Evolutionary conservation across 768 basidiomycete genomes (phyloP), one percentile per base, ranked within the genome.

Genomic region (Baorangia bicolor): DNA sequence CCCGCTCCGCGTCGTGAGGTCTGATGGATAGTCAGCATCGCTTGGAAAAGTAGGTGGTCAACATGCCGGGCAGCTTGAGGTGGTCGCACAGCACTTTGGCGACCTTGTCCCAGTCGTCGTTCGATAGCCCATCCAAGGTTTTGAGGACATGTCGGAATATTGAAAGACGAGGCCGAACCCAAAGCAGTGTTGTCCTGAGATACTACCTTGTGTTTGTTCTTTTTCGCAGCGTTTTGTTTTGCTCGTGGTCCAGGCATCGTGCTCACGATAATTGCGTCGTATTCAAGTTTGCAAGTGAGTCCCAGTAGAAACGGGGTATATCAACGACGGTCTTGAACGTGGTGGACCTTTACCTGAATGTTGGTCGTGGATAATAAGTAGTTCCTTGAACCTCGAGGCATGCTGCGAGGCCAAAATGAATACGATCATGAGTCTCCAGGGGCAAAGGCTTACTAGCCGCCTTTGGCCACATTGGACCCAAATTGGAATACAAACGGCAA

Each of bases 21-120:
- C 20, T 53, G 39, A 12, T 21, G 1, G 30, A 33, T 18, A 7
- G 40, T 49, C 23, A 33, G 45, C 2, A 30, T 2, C 4, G 7
- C 12, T 31, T 20, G n/a, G 20, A 30, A 43, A 34, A 12, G n/a
- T n/a, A 14, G 16, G 21, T 3, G 9, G n/a, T 28, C 25, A n/a
- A 56, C 74, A 27, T 51, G 80, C 84, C 82, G 40, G 85, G 84
- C 4, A 86, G 65, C 1, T 78, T 68, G 53, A 84, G 81, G 47
- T 73, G 62, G 2, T 71, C 70, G 61, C 83, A 84, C 0, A 85
- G 69, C 14, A 78, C 64, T 21, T 72, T 67, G 14, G 81, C 78
- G 16, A 80, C 67, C 8, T 65, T 58, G 45, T 69, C 66, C 84
- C 83, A 85, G 10, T 75, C 75, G 20, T 74, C 76, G 2, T 46